These are phyloP conservation scores for Solanum gracilifrons DNA, from an alignment of 257 asterid genomes.

Conservation along the genomic window DNA sequence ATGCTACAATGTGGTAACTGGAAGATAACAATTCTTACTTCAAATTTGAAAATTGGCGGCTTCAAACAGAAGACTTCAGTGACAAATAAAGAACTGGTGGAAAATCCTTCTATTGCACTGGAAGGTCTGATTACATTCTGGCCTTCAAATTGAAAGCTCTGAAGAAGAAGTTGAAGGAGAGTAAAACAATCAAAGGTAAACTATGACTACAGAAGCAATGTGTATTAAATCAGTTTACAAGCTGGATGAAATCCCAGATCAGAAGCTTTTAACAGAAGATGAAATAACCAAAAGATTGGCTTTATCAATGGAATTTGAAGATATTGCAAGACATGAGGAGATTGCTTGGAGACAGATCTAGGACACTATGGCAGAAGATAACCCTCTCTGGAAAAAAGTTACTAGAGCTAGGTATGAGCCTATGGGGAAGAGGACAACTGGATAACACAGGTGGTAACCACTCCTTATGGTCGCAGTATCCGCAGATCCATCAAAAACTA, in stretches of 20 bases:
- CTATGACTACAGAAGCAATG: not conserved
- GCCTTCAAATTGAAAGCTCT: not conserved
- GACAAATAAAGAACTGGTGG: not conserved
- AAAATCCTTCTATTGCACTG: not conserved
- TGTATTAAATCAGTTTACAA: not conserved
- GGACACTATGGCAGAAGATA: not conserved
- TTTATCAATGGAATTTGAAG: not conserved
- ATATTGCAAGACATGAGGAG: not conserved
- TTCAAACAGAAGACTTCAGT: not conserved
- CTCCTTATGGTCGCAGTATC: not conserved
- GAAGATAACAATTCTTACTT: not conserved
- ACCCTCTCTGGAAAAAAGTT: not conserved
- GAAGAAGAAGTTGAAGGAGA: not conserved
- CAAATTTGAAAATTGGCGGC: not conserved
- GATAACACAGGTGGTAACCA: not conserved
- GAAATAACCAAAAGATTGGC: not conserved
- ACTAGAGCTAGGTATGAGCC: not conserved
- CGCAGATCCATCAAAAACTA: not conserved
- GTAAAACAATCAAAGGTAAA: not conserved
- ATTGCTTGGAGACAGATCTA: not conserved
- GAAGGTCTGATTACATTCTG: not conserved
- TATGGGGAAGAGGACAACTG: not conserved
- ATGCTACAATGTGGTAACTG: not conserved
- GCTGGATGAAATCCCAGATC: not conserved
- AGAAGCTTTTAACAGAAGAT: not conserved